Evolutionary conservation across 2,329 filamentous ascomycete species (phyloP), one percentile per base, ranked within the genome.

Genomic region (Colletotrichum spinosum): DNA sequence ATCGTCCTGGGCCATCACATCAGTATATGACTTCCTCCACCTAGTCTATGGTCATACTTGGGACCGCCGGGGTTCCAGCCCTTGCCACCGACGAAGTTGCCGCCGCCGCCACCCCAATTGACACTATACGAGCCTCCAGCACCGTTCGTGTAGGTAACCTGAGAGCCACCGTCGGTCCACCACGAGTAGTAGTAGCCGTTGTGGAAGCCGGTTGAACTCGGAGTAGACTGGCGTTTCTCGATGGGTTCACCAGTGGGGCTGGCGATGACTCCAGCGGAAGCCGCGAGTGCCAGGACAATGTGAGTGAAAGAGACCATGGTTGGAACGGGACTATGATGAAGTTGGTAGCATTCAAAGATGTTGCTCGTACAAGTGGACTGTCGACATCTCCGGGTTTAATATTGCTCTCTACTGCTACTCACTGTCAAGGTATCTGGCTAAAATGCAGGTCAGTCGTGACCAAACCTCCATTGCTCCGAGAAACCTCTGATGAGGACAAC

Each of bases 51-150:
- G 6, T 39, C 58, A 56, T 49, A 66, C 63, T 83, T 78, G 33
- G 77, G 74, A 64, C 72, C 77, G 52, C 85, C 85, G 17, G 84
- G 80, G 59, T 81, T 81, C 85, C 86, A 88, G 34, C 86, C 86
- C 75, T 87, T 88, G 44, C 86, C 86, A 63, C 78, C 84, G 42
- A 86, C 84, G 55, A 86, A 83, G 76, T 87, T 85, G 48, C 83
- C 84, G 39, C 72, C 74, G 54, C 78, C 77, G 5, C 55, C 46
- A 38, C 63, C 72, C 84, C 84, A 86, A 41, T 70, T 71, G 1
- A 82, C 76, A 42, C 70, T 77, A 75, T 85, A 86, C 17, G 75
- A 71, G 2, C 83, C 82, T 4, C 68, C 76, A 8, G 70, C 70
- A 3, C 77, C 77, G 70, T 84, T 84, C 62, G 71, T 80, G 72